Evolutionary conservation across 352 stramenopile species (phyloP).

Genomic region (Phytophthora boehmeriae): DNA sequence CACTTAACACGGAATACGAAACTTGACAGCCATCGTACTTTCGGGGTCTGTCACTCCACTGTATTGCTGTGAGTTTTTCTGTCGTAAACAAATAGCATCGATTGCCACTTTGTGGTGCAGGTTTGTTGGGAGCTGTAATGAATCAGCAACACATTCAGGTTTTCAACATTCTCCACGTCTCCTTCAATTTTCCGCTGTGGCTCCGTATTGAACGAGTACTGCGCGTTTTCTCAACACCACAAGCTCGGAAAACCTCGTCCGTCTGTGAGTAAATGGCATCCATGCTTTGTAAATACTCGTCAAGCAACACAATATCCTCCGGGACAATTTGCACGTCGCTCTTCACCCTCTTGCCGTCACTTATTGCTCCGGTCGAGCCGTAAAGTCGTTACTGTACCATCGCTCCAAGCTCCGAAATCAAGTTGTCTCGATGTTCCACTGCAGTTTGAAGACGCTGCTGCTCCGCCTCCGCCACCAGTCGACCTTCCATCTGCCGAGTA

Average conservation of each 20-base stretch:
- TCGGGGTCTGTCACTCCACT: constrained; percentile 21
- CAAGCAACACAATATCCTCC: constrained; percentile 25
- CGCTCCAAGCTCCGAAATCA: constrained; percentile 25
- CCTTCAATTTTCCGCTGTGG: constrained; percentile 17
- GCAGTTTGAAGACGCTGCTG: constrained; percentile 18
- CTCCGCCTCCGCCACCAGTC: constrained; percentile 29
- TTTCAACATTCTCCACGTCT: constrained; percentile 25
- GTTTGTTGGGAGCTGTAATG: constrained; percentile 21
- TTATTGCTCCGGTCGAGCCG: neutral
- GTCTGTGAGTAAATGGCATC: constrained; percentile 21
- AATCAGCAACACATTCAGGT: constrained; percentile 28
- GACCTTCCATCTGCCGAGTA: constrained; percentile 27
- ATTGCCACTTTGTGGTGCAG: constrained; percentile 26
- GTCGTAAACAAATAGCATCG: constrained; percentile 21
- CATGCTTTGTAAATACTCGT: constrained; percentile 29
- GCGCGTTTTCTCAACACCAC: constrained; percentile 11
- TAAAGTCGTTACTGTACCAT: constrained; percentile 8
- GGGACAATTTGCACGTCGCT: constrained; percentile 4
- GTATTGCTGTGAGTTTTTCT: constrained; percentile 18
- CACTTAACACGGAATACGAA: constrained; percentile 29
- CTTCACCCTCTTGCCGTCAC: neutral
- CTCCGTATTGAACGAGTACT: constrained; percentile 10
- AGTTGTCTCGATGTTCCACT: constrained; percentile 18
- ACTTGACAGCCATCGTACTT: constrained; percentile 45
- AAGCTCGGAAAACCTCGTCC: constrained; percentile 26